Percentiles rank a stretch among this genome's conserved stretches.
phyloP scores from a whole-genome alignment of 1,284 basidiomycete genomes.

The Cryptococcus deneoformans region DNA sequence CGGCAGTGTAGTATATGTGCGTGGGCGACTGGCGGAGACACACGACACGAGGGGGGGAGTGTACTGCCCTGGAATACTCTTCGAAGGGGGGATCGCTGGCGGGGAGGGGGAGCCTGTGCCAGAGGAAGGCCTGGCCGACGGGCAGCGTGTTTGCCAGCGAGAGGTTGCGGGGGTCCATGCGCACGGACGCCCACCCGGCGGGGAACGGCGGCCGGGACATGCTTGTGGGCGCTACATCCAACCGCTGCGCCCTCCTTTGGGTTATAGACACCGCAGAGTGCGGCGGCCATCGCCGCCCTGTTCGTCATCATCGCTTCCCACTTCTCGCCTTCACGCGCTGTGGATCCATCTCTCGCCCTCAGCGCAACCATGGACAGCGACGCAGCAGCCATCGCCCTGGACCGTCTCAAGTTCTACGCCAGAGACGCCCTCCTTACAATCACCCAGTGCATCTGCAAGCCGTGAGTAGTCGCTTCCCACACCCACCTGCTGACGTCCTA shows the following conservation, averaged over 20 bases:
- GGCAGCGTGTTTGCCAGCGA: slow-evolving; percentile 46
- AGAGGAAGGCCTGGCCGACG: slow-evolving; percentile 48
- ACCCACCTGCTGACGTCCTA: too few species aligned
- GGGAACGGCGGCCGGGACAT: slow-evolving; percentile 38
- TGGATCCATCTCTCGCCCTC: too few species aligned
- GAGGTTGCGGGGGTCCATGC: slow-evolving; percentile 31
- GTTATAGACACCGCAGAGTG: too few species aligned
- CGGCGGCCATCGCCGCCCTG: too few species aligned
- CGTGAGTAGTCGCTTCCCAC: too few species aligned
- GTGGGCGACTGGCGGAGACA: slow-evolving; percentile 71
- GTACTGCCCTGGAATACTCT: slow-evolving; percentile 44
- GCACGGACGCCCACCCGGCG: slow-evolving; percentile 32
- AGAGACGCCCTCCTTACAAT: slow-evolving; percentile 35
- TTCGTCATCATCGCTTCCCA: too few species aligned
- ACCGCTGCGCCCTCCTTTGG: too few species aligned
- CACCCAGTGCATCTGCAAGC: slow-evolving; percentile 8
- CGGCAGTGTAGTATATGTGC: slow-evolving; percentile 67
- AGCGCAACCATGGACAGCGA: slow-evolving; percentile 20
- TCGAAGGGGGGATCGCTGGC: slow-evolving; percentile 17
- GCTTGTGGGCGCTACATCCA: not conserved
- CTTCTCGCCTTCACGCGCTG: too few species aligned
- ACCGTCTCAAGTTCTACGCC: slow-evolving; percentile 42
- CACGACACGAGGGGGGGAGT: slow-evolving; percentile 60
- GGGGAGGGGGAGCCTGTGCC: slow-evolving; percentile 35
- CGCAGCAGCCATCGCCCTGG: slow-evolving; percentile 37